These are phyloP conservation scores for Mitragyna speciosa DNA, from an alignment of 257 asterid species.

Conservation along the genomic window DNA sequence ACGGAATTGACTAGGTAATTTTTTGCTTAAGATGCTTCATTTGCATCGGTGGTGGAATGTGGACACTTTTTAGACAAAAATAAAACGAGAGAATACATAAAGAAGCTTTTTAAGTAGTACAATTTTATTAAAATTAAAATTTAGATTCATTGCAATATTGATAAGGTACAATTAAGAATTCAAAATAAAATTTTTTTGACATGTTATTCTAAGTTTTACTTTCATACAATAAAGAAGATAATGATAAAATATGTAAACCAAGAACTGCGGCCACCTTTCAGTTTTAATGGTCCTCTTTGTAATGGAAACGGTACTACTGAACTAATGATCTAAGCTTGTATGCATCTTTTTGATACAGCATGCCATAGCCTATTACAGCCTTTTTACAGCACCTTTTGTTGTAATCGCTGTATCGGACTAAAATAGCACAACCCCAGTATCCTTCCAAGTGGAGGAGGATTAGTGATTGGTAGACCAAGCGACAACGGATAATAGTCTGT, in stretches of 20 bases:
- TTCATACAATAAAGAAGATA: too few species aligned
- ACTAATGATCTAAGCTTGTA: background rate
- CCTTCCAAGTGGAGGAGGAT: background rate
- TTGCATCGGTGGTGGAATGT: background rate
- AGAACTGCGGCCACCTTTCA: background rate
- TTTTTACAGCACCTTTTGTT: background rate
- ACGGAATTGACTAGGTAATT: background rate
- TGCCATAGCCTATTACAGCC: background rate
- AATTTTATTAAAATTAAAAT: too few species aligned
- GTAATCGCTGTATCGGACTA: too few species aligned
- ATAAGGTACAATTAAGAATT: background rate
- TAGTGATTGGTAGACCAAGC: background rate
- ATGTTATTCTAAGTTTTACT: too few species aligned
- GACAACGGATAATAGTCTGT: too few species aligned
- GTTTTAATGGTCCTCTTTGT: background rate
- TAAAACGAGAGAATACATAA: background rate
- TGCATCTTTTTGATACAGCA: background rate
- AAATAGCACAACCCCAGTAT: too few species aligned
- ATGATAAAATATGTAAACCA: background rate
- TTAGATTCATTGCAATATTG: background rate
- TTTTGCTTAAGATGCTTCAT: background rate
- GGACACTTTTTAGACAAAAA: background rate
- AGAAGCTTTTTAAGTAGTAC: too few species aligned
- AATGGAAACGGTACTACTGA: background rate
- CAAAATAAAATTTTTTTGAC: too few species aligned